These are phyloP conservation scores for Podaxis carcinomalis DNA, from an alignment of 768 basidiomycete species.

Conservation along the genomic window DNA sequence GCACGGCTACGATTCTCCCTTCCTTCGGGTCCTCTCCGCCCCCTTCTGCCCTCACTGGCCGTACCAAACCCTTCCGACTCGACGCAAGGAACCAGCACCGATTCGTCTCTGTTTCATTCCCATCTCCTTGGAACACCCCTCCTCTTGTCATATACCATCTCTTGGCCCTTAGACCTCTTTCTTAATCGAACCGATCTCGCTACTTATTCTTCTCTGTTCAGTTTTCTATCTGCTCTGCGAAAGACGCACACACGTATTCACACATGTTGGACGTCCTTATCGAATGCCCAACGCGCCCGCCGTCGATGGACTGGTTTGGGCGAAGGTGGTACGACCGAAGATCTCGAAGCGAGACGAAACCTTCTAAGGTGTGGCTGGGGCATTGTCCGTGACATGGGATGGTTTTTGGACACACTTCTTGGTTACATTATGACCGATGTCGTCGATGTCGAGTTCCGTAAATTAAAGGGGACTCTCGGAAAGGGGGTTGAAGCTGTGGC, in stretches of 20 bases:
- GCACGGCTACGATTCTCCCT: slow-evolving; percentile 70
- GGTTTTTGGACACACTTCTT: slow-evolving; percentile 83
- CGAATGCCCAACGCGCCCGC: slow-evolving; percentile 79
- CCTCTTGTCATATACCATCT: slow-evolving; percentile 61
- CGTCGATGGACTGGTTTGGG: slow-evolving; percentile 83
- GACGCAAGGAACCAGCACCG: slow-evolving; percentile 27
- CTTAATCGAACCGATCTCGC: slow-evolving; percentile 71
- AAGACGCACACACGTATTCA: slow-evolving; percentile 81
- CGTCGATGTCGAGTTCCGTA: slow-evolving; percentile 76
- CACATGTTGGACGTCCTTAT: slow-evolving; percentile 80
- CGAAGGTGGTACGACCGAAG: slow-evolving; percentile 79
- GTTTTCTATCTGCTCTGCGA: slow-evolving; percentile 78
- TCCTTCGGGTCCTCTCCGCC: slow-evolving; percentile 77
- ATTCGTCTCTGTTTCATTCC: slow-evolving; percentile 58
- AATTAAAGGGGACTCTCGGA: slow-evolving; percentile 57
- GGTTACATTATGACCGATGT: slow-evolving; percentile 91
- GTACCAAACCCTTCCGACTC: slow-evolving; percentile 34
- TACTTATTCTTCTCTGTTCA: slow-evolving; percentile 73
- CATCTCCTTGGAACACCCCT: slow-evolving; percentile 79
- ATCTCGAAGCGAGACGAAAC: slow-evolving; percentile 56
- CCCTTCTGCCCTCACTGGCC: slow-evolving; percentile 72
- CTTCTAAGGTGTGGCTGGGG: slow-evolving; percentile 84
- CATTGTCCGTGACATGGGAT: slow-evolving; percentile 81
- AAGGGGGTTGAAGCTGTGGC: slow-evolving; percentile 16
- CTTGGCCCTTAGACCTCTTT: slow-evolving; percentile 91